These are phyloP conservation scores for Syncephalastrum racemosum DNA, from an alignment of 371 early-diverging fungal species.

Conservation along the genomic window DNA sequence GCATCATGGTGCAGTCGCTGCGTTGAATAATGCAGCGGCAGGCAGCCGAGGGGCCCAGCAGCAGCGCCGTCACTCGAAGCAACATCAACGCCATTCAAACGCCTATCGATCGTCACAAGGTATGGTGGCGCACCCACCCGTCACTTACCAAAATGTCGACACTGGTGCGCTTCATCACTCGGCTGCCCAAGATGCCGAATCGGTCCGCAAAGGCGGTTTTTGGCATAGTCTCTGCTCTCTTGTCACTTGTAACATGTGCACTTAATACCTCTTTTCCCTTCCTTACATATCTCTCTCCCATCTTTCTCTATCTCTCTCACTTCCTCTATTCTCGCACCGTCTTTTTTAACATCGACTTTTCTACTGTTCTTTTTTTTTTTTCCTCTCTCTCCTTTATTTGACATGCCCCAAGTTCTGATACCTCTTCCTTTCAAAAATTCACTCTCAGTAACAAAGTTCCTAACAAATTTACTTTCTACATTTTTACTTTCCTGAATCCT, in stretches of 20 bases:
- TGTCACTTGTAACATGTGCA: constrained; percentile 21
- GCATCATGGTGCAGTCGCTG: constrained; percentile 21
- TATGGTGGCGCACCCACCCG: constrained; percentile 17
- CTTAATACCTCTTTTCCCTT: constrained; percentile 2
- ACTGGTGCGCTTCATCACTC: constrained; percentile 17
- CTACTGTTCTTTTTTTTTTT: too few relatives aligned
- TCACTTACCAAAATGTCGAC: constrained; percentile 23
- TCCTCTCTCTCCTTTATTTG: too few relatives aligned
- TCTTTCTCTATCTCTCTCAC: not conserved
- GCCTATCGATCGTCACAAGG: constrained; percentile 15
- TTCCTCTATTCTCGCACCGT: too few relatives aligned
- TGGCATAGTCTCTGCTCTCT: constrained; percentile 17
- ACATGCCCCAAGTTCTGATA: too few relatives aligned
- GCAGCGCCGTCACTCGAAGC: constrained; percentile 18
- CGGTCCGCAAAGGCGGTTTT: constrained; percentile 20
- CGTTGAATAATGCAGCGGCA: constrained; percentile 18
- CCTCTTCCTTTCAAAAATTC: too few relatives aligned
- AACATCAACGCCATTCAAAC: constrained; percentile 12
- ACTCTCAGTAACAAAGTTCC: not conserved
- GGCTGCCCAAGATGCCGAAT: constrained; percentile 20
- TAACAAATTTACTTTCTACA: not conserved
- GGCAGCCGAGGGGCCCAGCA: constrained; percentile 4
- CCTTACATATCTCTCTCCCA: not conserved
- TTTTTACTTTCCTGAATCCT: not conserved
- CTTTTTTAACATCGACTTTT: not conserved